Base-by-base conservation (phyloP, 768 basidiomycete species). In the Rhodotorula kratochvilovae region DNA sequence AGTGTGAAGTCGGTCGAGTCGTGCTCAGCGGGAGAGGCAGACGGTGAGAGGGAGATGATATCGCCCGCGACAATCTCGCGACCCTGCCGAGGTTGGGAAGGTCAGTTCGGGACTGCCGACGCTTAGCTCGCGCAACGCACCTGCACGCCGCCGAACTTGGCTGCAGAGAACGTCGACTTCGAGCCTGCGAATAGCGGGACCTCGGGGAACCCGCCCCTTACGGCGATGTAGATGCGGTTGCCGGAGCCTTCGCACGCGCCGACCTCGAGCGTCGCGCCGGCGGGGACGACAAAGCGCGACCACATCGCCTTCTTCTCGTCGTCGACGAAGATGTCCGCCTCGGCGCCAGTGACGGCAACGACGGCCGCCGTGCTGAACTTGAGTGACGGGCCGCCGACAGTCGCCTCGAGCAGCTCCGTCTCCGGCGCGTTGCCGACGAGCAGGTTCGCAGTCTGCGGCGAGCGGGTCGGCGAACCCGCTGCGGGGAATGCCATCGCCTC, bases 391-490 rank as follows among this genome's bases (percentile, higher is more conserved):
- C 68, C 85, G 81, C 76, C 61, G 25, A 80, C 53, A 11, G 78
- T 79, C 15, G 86, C 80, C 77, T 90, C 89, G 12, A 90, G 73
- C 0, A 81, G 85, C 77, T 89, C 88, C 0, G 79, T 84, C 16
- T 77, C 82, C 3, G 77, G 73, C 0, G 79, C 66, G 76, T 89
- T 90, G 8, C 85, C 85, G 10, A 84, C 86, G 23, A 90, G 80
- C 46, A 85, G 71, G 74, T 89, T 89, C 16, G 85, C 88, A 1
- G 82, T 80, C 35, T 82, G 78, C 86, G 0, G 88, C 85, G 17
- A 85, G 76, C 17, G 81, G 68, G 75, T 90, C 89, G 85, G 88
- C 86, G 0, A 87, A 86, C 0, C 88, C 88, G 68, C 85, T 85
- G 23, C 80, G 82, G 0, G 89, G 89, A 5, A 89, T 83, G 3